Conservation (phyloP, 306 rosid species). For the Fragaria nilgerrensis region DNA sequence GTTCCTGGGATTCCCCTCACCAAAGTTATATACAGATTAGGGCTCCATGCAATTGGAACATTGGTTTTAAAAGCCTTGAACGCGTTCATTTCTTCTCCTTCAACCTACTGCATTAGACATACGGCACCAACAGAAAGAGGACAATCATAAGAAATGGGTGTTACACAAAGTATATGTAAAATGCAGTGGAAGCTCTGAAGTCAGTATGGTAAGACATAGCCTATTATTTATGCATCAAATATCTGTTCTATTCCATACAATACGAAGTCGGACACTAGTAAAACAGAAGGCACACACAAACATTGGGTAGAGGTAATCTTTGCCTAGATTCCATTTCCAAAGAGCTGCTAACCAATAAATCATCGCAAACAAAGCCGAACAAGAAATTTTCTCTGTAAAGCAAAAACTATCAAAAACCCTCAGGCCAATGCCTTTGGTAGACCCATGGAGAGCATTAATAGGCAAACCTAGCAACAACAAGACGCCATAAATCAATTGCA, state of each 20-base stretch:
- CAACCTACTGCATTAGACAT: constrained; percentile 23
- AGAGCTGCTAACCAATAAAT: not conserved
- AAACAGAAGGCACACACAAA: not conserved
- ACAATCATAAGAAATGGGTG: not conserved
- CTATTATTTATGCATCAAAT: not conserved
- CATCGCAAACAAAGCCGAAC: not conserved
- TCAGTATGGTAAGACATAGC: not conserved
- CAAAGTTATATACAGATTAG: constrained; percentile 73
- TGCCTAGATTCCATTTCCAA: not conserved
- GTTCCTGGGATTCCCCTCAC: constrained; percentile 97
- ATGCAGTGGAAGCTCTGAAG: not conserved
- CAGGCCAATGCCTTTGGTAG: not conserved
- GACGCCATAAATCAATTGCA: not conserved
- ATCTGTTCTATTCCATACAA: not conserved
- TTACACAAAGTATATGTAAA: not conserved
- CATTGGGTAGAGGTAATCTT: not conserved
- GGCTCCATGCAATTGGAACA: constrained; percentile 84
- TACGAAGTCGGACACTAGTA: not conserved
- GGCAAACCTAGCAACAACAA: not conserved
- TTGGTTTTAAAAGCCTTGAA: constrained; percentile 84
- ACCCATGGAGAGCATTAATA: not conserved
- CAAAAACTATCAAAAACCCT: not conserved
- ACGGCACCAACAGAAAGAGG: not conserved
- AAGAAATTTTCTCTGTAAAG: not conserved
- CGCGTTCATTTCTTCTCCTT: constrained; percentile 71